Evolutionary conservation across 164 flowering plant species (phyloP), one percentile per base, ranked within the genome.

Genomic region (Vitis amurensis): DNA sequence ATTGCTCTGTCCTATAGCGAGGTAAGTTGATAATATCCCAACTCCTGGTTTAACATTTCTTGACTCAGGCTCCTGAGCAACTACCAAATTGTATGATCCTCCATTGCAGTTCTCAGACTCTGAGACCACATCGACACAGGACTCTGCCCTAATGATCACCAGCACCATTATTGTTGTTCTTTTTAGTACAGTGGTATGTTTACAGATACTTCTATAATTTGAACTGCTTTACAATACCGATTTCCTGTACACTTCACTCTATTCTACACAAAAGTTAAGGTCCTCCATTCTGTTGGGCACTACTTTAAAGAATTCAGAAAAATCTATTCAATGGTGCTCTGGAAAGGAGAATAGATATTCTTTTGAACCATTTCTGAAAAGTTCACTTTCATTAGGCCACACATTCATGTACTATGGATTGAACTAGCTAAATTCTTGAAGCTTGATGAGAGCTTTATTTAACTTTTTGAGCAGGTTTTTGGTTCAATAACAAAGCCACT

Each of bases 401-500:
- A 1, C 16, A 23, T 27, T 29, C 15, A 27, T 12, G 61, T 0
- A 58, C 9, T 16, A 58, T 8, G 16, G 9, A 58, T 58, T 58
- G 17, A 58, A 19, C 30, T 58, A 17, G 30, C 29, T 7, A 17
- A 14, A 58, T 17, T 14, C 16, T 37, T 15, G 16, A 11, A 3
- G 11, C 23, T 37, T 4, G 14, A 37, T 62, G 11, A 47, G 12
- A 11, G 12, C 4, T 5, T 37, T 3, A 37, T 52, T 50, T 27
- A 29, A 23, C 50, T n/a, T 19, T 44, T 44, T 27, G 4, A 62
- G 67, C 83, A 89, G 92, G 85, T 90, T 4, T 90, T 84, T 73
- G 95, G 95, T 13, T 87, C 92, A 15, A 70, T 85, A 65, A 90
- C 95, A 51, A 90, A 87, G 78, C 93, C 86, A 19, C 69, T 90